Percentiles rank a stretch among this genome's conserved stretches.
Conservation (phyloP, 805 yeast species). For the Pachysolen tannophilus region DNA sequence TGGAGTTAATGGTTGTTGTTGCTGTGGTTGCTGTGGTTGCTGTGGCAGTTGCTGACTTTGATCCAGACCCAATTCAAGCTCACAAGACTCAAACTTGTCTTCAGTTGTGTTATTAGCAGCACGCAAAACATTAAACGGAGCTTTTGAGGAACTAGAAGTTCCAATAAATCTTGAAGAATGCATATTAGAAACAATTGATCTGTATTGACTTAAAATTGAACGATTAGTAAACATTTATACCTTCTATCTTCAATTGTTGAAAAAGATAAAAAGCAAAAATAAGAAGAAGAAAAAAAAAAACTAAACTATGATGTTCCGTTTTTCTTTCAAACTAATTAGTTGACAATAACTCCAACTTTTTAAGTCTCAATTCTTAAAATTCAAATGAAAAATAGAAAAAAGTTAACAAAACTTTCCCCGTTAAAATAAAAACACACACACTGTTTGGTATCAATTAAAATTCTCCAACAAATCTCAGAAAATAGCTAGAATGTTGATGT, state of each 20-base stretch:
- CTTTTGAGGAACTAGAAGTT: neutral
- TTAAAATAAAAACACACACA: neutral
- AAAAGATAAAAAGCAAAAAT: too few relatives aligned
- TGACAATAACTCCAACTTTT: too few relatives aligned
- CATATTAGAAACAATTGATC: neutral
- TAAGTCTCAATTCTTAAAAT: too few relatives aligned
- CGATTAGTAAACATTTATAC: neutral
- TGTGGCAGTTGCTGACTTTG: neutral
- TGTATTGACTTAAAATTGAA: neutral
- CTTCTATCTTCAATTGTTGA: neutral
- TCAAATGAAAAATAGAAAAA: neutral
- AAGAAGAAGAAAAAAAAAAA: too few relatives aligned
- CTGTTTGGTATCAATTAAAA: neutral
- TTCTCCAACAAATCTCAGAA: neutral
- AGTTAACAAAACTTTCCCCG: neutral
- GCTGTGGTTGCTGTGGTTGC: neutral
- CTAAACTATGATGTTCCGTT: neutral
- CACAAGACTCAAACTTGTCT: too few relatives aligned
- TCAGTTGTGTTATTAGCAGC: too few relatives aligned
- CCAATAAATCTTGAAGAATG: neutral
- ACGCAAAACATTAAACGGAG: too few relatives aligned
- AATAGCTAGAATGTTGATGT: neutral
- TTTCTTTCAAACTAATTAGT: neutral
- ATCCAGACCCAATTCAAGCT: too few relatives aligned
- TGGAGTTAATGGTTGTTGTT: neutral